Percentiles rank a stretch among this genome's conserved stretches.
phyloP scores from a whole-genome alignment of 257 asterid genomes.

The Datura wrightii region DNA sequence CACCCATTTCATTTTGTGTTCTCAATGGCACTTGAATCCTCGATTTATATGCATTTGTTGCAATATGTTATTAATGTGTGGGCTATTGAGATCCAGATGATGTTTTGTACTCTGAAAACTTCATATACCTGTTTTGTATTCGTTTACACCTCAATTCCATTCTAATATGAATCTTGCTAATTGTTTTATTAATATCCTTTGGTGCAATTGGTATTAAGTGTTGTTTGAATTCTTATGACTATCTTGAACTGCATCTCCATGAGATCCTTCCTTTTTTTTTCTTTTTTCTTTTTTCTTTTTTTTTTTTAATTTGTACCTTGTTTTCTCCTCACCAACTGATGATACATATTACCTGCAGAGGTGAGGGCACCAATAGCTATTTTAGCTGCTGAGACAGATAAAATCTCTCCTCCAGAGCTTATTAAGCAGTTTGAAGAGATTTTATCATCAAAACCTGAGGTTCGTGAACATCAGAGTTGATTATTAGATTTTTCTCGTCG shows the following conservation, averaged over 20 bases:
- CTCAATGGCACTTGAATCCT: conserved; percentile 1
- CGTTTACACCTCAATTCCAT: background rate
- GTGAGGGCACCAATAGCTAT: conserved; percentile 59
- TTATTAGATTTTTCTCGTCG: background rate
- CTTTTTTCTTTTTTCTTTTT: too few relatives aligned
- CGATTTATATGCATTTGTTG: background rate
- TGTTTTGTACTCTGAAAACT: background rate
- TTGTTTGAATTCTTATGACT: conserved; percentile 11
- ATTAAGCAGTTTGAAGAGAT: conserved; percentile 55
- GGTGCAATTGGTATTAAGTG: background rate
- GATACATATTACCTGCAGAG: conserved; percentile 46
- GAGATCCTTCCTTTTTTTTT: background rate
- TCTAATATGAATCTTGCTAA: background rate
- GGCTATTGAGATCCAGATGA: conserved; percentile 11
- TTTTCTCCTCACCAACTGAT: background rate
- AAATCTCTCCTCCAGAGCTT: conserved; percentile 56
- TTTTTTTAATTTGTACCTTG: background rate
- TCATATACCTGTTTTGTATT: background rate
- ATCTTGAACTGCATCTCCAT: background rate
- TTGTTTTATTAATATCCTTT: background rate
- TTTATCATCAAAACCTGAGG: conserved; percentile 60
- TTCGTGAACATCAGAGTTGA: conserved; percentile 25
- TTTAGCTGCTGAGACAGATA: conserved; percentile 68
- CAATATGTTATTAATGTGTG: background rate
- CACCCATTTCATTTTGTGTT: background rate